These are phyloP conservation scores for Vaccinium macrocarpon DNA, from an alignment of 148 eudicot species.

Conservation along the genomic window DNA sequence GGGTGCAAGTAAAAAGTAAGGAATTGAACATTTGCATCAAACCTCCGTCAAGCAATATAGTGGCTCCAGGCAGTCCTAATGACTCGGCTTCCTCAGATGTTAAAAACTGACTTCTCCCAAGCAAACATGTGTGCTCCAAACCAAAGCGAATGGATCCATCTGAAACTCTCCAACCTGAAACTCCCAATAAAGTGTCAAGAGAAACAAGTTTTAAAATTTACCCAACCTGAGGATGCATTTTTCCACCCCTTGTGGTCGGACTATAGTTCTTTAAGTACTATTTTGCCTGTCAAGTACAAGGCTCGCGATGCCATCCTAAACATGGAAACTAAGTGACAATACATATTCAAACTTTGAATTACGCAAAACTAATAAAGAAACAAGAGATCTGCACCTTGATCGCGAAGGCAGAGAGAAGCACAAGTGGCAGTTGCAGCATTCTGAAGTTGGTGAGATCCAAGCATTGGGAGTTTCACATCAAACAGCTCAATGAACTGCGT, in stretches of 20 bases:
- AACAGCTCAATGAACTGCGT: conserved; percentile 41
- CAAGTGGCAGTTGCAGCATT: conserved; percentile 93
- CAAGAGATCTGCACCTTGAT: conserved; percentile 53
- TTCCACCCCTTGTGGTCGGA: neutral
- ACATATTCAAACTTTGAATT: neutral
- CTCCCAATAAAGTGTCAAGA: conserved; percentile 7
- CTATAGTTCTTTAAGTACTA: neutral
- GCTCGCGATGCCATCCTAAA: neutral
- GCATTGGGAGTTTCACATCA: conserved; percentile 60
- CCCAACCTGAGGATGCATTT: neutral
- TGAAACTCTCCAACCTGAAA: conserved; percentile 77
- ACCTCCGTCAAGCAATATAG: conserved; percentile 94
- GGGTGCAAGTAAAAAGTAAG: neutral
- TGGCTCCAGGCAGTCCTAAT: conserved; percentile 61
- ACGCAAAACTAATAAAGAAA: neutral
- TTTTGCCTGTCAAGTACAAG: neutral
- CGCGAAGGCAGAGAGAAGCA: conserved; percentile 75
- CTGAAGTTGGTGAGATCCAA: conserved; percentile 88
- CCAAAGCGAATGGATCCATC: conserved; percentile 66
- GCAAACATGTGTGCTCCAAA: conserved; percentile 62
- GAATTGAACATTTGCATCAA: conserved; percentile 15
- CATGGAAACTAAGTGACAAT: neutral
- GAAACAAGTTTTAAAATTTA: neutral
- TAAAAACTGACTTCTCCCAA: conserved; percentile 89
- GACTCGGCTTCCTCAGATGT: conserved; percentile 51